Evolutionary conservation across 768 basidiomycete genomes (phyloP).

Genomic region (Tricholoma sp.): DNA sequence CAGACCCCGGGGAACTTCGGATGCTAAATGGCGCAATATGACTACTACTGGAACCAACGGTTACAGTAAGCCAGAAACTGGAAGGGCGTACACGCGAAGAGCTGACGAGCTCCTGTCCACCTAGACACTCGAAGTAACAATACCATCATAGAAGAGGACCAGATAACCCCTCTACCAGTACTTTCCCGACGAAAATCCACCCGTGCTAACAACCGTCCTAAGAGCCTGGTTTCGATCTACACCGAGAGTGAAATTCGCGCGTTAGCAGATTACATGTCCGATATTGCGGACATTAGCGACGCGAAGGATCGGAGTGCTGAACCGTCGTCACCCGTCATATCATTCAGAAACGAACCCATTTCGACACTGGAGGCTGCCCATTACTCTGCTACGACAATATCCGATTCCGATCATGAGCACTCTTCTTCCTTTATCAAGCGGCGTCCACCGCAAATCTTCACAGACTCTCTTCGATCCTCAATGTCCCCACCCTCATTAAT

Average conservation of each 20-base stretch:
- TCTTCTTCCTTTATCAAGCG: conserved; percentile 14
- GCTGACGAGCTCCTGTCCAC: background rate
- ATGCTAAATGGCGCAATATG: conserved; percentile 49
- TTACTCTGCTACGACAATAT: conserved; percentile 8
- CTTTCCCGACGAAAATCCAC: conserved; percentile 17
- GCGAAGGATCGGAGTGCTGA: background rate
- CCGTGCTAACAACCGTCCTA: conserved; percentile 24
- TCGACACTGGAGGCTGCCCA: conserved; percentile 7
- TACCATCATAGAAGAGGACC: conserved; percentile 8
- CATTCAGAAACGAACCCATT: background rate
- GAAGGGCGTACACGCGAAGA: conserved; percentile 1
- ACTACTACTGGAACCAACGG: conserved; percentile 18
- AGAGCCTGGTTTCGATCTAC: conserved; percentile 40
- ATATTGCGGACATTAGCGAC: conserved; percentile 11
- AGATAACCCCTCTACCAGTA: conserved; percentile 21
- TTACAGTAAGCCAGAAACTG: conserved; percentile 20
- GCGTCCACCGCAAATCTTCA: conserved; percentile 18
- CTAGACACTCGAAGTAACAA: background rate
- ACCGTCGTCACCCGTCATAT: background rate
- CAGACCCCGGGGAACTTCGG: conserved; percentile 70
- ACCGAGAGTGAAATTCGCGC: conserved; percentile 49
- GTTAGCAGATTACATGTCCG: conserved; percentile 43
- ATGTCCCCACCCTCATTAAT: conserved; percentile 34
- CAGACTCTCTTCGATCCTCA: conserved; percentile 8
- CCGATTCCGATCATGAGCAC: conserved; percentile 14